Conservation (phyloP, 164 flowering plant species). For the Houttuynia cordata region DNA sequence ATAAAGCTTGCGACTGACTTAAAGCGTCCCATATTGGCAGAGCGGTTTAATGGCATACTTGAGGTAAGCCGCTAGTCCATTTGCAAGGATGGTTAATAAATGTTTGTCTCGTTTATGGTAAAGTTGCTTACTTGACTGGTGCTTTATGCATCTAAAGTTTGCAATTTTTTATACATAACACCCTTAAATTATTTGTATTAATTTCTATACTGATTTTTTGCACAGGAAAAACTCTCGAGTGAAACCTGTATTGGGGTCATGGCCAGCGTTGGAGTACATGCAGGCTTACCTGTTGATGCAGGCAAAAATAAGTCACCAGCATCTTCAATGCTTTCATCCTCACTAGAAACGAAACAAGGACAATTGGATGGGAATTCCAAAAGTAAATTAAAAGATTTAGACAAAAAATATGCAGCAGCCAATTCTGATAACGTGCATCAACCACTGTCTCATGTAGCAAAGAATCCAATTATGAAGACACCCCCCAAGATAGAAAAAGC, state of each 20-base stretch:
- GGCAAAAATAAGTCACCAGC: neutral
- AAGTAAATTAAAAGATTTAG: neutral
- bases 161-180: neutral
- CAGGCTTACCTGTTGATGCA: constrained; percentile 8
- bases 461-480: constrained; percentile 36
- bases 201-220: neutral
- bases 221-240: constrained; percentile 56
- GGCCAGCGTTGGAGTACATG: constrained; percentile 8
- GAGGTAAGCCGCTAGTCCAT: constrained; percentile 36
- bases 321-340: neutral
- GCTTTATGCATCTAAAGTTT: too few relatives aligned
- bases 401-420: neutral
- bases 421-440: constrained; percentile 3
- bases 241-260: constrained; percentile 14
- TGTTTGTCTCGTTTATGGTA: too few relatives aligned
- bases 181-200: neutral
- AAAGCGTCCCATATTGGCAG: constrained; percentile 89
- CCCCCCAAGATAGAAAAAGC: constrained; percentile 21
- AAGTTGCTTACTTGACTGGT: too few relatives aligned
- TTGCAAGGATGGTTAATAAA: neutral
- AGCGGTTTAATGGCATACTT: constrained; percentile 60
- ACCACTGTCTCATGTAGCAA: constrained; percentile 14
- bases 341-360: neutral
- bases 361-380: constrained; percentile 11
- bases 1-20: constrained; percentile 78